Evolutionary conservation across 2,329 filamentous ascomycete genomes (phyloP).

Genomic region (Arthrobotrys sphaeroides): DNA sequence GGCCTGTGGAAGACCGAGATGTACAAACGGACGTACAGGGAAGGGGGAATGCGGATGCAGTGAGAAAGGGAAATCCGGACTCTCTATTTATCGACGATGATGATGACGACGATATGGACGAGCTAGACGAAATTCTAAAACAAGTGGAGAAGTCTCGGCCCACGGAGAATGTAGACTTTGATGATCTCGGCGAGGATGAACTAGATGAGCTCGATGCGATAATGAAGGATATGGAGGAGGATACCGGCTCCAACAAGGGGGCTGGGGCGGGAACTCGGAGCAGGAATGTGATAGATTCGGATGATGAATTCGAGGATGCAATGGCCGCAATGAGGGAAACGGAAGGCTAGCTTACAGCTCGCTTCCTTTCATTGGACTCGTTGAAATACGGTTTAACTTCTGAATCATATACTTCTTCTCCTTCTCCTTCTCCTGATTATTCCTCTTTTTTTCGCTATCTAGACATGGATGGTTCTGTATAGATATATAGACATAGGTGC

Average conservation of each 20-base stretch:
- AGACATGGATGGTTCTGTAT: not conserved
- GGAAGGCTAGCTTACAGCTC: constrained; percentile 1
- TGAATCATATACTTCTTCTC: not conserved
- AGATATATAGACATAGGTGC: constrained; percentile 10
- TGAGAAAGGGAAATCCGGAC: constrained; percentile 15
- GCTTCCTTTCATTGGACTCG: not conserved
- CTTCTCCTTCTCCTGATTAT: too few species aligned
- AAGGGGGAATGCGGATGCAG: not conserved
- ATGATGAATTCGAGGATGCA: constrained; percentile 69
- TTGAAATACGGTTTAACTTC: not conserved
- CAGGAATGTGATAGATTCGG: constrained; percentile 7
- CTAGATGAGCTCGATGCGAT: constrained; percentile 67
- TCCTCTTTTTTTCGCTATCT: not conserved
- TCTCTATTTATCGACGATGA: constrained; percentile 57
- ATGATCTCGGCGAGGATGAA: constrained; percentile 43
- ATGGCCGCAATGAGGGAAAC: constrained; percentile 73
- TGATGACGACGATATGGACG: constrained; percentile 59
- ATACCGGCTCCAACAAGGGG: constrained; percentile 1
- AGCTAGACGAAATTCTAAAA: constrained; percentile 53
- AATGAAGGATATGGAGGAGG: constrained; percentile 64
- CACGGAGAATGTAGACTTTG: not conserved
- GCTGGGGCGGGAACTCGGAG: not conserved
- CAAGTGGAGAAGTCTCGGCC: constrained; percentile 1
- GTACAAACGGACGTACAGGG: not conserved
- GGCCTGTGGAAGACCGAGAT: constrained; percentile 7